Evolutionary conservation across 2,329 filamentous ascomycete species (phyloP).

Genomic region (Phialemoniopsis sp.): DNA sequence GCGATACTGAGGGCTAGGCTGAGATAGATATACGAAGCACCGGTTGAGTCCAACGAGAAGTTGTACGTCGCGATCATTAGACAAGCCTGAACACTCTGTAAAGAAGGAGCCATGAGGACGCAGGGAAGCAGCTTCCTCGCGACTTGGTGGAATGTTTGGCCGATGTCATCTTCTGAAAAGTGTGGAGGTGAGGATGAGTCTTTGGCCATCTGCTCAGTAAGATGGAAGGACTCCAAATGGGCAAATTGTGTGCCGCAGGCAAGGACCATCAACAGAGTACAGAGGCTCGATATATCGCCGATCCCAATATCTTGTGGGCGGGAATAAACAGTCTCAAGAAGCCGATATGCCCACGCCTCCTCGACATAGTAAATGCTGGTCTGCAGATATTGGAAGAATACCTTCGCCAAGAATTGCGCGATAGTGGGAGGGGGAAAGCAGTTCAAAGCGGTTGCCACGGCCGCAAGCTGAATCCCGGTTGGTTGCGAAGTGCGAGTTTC

Average conservation of each 20-base stretch:
- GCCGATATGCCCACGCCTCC: constrained; percentile 31
- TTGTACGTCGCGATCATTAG: constrained; percentile 52
- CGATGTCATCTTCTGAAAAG: constrained; percentile 45
- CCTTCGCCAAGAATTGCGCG: no score
- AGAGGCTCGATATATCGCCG: constrained; percentile 36
- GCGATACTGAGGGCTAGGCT: constrained; percentile 52
- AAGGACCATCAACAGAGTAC: constrained; percentile 40
- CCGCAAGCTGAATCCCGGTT: no score
- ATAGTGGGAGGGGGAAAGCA: no score
- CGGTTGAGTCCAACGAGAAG: constrained; percentile 50
- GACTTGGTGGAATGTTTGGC: constrained; percentile 52
- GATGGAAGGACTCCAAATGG: constrained; percentile 32
- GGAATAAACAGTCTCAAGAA: constrained; percentile 38
- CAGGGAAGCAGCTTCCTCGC: constrained; percentile 51
- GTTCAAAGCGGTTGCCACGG: no score
- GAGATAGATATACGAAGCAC: constrained; percentile 52
- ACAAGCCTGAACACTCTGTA: constrained; percentile 55
- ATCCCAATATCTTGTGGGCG: constrained; percentile 25
- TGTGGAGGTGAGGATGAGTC: no score
- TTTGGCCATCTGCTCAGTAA: not conserved
- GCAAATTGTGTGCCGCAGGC: constrained; percentile 48
- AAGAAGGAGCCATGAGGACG: constrained; percentile 50
- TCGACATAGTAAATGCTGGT: no score
- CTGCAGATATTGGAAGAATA: no score
- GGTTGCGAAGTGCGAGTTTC: no score